These are phyloP conservation scores for Setomelanomma holmii DNA, from an alignment of 2,329 filamentous ascomycete species.

Conservation along the genomic window DNA sequence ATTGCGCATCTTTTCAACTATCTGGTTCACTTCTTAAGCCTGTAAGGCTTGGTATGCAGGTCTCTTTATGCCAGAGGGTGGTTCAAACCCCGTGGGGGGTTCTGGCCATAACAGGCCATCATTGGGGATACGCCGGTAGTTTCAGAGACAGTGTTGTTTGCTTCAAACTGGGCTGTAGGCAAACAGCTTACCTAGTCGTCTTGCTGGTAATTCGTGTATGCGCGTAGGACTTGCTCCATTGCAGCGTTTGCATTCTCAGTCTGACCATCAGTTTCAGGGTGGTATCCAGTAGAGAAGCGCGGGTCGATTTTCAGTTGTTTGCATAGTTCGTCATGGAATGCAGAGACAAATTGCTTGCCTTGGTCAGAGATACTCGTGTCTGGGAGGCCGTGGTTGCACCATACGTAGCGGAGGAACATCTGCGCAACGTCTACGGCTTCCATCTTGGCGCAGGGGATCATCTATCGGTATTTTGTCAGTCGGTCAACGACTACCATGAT, in stretches of 20 bases:
- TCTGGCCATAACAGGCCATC: too few relatives aligned
- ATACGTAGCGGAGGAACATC: too few relatives aligned
- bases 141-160: not conserved
- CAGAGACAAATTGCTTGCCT: not conserved
- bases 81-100: too few relatives aligned
- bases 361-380: not conserved
- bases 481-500: conserved; percentile 1
- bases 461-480: not conserved
- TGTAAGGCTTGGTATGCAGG: too few relatives aligned
- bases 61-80: too few relatives aligned
- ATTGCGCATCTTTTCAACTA: not conserved
- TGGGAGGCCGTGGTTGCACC: not conserved
- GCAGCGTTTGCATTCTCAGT: conserved; percentile 2
- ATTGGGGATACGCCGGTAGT: not conserved
- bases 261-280: conserved; percentile 4
- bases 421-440: too few relatives aligned
- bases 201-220: not conserved
- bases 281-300: conserved; percentile 2
- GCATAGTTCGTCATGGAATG: not conserved
- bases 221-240: not conserved
- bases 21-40: too few relatives aligned
- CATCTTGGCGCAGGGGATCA: too few relatives aligned
- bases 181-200: not conserved
- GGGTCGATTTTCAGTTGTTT: not conserved
- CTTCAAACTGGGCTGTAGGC: not conserved